Conservation (phyloP, 805 yeast genomes). For the Wilhelminamyces savonicus region DNA sequence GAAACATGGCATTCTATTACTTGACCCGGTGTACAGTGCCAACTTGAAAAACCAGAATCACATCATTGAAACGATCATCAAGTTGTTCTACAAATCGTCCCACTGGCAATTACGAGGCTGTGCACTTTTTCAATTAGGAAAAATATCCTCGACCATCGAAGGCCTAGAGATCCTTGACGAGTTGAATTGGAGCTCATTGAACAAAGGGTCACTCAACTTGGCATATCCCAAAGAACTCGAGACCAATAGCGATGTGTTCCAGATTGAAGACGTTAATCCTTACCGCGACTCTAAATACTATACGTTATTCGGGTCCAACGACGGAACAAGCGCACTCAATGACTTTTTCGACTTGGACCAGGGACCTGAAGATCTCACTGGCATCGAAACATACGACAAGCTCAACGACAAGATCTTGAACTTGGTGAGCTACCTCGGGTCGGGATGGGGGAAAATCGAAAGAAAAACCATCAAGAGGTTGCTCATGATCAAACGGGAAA, state of each 20-base stretch:
- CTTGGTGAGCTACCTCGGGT: conserved; percentile 47
- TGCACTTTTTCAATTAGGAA: conserved; percentile 72
- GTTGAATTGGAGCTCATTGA: conserved; percentile 50
- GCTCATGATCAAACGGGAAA: conserved; percentile 42
- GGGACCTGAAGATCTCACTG: too few species aligned
- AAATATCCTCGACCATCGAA: conserved; percentile 63
- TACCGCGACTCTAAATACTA: conserved; percentile 8
- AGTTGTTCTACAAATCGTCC: conserved; percentile 23
- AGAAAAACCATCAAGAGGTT: conserved; percentile 55
- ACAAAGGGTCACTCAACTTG: conserved; percentile 1
- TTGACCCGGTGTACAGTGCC: conserved; percentile 25
- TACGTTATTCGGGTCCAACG: conserved; percentile 6
- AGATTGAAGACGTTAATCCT: conserved; percentile 7
- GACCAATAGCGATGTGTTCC: conserved; percentile 8
- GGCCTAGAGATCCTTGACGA: conserved; percentile 86
- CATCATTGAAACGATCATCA: conserved; percentile 43
- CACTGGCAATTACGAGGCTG: conserved; percentile 64
- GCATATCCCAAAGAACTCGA: conserved; percentile 11
- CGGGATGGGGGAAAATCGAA: conserved; percentile 35
- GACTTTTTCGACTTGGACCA: too few species aligned
- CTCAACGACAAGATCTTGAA: conserved; percentile 19
- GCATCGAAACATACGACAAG: too few species aligned
- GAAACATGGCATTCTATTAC: conserved; percentile 52
- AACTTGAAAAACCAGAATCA: conserved; percentile 13
- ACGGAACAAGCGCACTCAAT: too few species aligned